Conservation (phyloP, 1,284 basidiomycete species). For the Ceratorhiza oryzae-sativae region DNA sequence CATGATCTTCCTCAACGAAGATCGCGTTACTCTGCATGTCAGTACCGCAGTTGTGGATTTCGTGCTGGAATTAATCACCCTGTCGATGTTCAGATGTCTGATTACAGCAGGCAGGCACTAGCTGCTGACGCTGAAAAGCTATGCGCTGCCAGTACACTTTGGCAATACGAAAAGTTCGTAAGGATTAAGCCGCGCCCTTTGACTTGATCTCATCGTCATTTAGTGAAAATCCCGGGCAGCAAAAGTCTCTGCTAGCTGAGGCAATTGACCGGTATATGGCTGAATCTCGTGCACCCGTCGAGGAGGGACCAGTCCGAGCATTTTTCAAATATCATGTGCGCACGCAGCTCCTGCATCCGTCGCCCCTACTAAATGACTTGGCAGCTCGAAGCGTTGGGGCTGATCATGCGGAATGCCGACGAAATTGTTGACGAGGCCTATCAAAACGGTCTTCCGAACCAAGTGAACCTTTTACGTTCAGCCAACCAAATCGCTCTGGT, state of each 20-base stretch:
- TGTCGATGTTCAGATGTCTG: constrained; percentile 69
- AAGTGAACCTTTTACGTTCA: constrained; percentile 65
- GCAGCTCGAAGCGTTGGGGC: constrained; percentile 43
- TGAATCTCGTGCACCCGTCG: constrained; percentile 47
- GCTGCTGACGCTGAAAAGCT: constrained; percentile 90
- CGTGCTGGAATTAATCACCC: background rate
- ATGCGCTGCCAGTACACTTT: constrained; percentile 81
- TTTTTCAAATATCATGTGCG: constrained; percentile 82
- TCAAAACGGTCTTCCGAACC: constrained; percentile 50
- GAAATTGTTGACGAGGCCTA: constrained; percentile 44
- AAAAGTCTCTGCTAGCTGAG: constrained; percentile 60
- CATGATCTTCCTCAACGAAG: constrained; percentile 87
- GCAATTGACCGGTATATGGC: constrained; percentile 71
- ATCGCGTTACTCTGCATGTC: constrained; percentile 78
- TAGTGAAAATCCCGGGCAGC: constrained; percentile 55
- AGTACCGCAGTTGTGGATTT: constrained; percentile 40
- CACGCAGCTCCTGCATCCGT: background rate
- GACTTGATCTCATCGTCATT: background rate
- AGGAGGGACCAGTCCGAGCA: constrained; percentile 55
- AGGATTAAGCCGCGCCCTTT: constrained; percentile 50
- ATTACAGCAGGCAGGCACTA: constrained; percentile 75
- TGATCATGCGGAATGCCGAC: constrained; percentile 46
- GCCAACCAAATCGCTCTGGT: constrained; percentile 78
- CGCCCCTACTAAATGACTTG: too few relatives aligned
- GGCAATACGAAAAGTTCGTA: constrained; percentile 78